Evolutionary conservation across 345 rosid genomes (phyloP).

Genomic region (Ailanthus altissimus): DNA sequence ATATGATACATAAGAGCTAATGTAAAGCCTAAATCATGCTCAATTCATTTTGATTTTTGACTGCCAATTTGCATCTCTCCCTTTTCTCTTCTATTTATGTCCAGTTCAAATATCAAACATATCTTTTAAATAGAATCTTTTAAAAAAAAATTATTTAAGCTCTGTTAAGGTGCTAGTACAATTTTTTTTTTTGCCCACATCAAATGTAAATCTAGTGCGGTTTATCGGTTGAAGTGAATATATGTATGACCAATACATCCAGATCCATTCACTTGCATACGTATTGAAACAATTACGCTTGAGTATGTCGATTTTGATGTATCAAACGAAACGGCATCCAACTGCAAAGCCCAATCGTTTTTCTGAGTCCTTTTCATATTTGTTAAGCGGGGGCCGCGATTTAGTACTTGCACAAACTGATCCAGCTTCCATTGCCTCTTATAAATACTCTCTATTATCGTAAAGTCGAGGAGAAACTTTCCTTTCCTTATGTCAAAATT

Average conservation of each 20-base stretch:
- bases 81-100: too few relatives aligned
- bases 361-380: not conserved
- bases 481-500: not conserved
- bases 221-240: too few relatives aligned
- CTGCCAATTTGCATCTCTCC: conserved; percentile 7
- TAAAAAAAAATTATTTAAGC: too few relatives aligned
- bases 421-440: not conserved
- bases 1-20: conserved; percentile 23
- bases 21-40: conserved; percentile 30
- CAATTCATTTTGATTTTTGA: conserved; percentile 15
- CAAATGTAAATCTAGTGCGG: too few relatives aligned
- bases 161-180: too few relatives aligned
- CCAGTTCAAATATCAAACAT: not conserved
- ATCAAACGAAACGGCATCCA: not conserved
- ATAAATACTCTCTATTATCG: not conserved
- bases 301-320: not conserved
- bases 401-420: not conserved
- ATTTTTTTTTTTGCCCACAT: too few relatives aligned
- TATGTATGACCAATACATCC: too few relatives aligned
- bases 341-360: not conserved
- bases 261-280: not conserved
- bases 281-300: too few relatives aligned
- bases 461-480: not conserved
- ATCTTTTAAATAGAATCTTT: too few relatives aligned
- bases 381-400: too few relatives aligned